Conservation (phyloP, 257 asterid species). For the Nicotiana attenuata region DNA sequence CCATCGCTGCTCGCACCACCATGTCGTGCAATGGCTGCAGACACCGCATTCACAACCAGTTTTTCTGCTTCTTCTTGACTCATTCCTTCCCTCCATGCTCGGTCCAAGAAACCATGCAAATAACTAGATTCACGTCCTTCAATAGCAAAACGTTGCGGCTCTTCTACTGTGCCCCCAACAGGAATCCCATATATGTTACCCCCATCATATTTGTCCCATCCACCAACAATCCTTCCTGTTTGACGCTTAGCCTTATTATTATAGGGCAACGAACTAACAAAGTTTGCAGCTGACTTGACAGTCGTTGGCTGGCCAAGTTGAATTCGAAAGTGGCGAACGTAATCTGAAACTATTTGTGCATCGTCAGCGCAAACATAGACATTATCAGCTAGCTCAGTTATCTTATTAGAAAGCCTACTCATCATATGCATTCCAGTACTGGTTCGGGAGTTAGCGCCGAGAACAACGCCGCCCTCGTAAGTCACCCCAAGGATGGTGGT, state of each 20-base stretch:
- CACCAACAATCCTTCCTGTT: slow-evolving; percentile 95
- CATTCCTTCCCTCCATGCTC: slow-evolving; percentile 82
- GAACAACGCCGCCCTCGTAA: too few relatives aligned
- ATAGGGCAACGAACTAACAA: slow-evolving; percentile 55
- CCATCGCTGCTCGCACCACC: slow-evolving; percentile 95
- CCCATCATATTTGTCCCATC: slow-evolving; percentile 97
- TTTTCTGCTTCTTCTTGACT: slow-evolving; percentile 78
- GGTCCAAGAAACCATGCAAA: slow-evolving; percentile 77
- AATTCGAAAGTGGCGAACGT: slow-evolving; percentile 71
- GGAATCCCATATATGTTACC: slow-evolving; percentile 93
- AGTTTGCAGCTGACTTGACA: slow-evolving; percentile 77
- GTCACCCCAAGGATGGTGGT: too few relatives aligned
- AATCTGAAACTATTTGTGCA: slow-evolving; percentile 71
- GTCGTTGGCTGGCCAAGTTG: slow-evolving; percentile 87
- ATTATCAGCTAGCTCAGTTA: too few relatives aligned
- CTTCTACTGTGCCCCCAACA: slow-evolving; percentile 83
- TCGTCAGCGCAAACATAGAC: slow-evolving; percentile 48
- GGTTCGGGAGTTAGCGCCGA: too few relatives aligned
- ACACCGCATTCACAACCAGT: slow-evolving; percentile 87
- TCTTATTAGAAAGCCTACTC: too few relatives aligned
- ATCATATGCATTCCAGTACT: too few relatives aligned
- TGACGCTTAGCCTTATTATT: slow-evolving; percentile 76
- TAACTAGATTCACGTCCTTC: slow-evolving; percentile 88
- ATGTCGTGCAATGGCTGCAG: slow-evolving; percentile 89
- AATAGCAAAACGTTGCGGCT: slow-evolving; percentile 71